Evolutionary conservation across 1,139 yeast genomes (phyloP).

Genomic region (Pichia cactophila): DNA sequence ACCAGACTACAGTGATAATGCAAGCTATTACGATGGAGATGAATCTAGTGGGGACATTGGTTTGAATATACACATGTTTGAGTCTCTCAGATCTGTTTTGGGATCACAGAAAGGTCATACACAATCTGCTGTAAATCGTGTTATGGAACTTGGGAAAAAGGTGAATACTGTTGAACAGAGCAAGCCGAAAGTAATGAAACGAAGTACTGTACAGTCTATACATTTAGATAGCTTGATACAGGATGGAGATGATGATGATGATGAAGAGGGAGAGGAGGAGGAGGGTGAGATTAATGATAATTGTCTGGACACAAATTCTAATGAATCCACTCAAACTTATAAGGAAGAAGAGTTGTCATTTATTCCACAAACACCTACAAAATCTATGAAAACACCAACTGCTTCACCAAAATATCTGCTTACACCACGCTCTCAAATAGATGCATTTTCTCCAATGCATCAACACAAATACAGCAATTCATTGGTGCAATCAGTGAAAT

Average conservation of each 20-base stretch:
- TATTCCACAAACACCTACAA: conserved; percentile 14
- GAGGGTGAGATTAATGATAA: not conserved
- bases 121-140: conserved; percentile 18
- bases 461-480: conserved; percentile 1
- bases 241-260: conserved; percentile 7
- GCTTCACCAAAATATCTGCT: conserved; percentile 8
- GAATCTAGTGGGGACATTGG: not conserved
- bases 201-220: conserved; percentile 13
- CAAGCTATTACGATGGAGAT: not conserved
- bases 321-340: not conserved
- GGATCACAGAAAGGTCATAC: conserved; percentile 8
- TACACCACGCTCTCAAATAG: not conserved
- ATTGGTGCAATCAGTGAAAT: conserved; percentile 4
- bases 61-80: conserved; percentile 8
- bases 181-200: conserved; percentile 8
- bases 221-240: conserved; percentile 14
- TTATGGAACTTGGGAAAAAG: conserved; percentile 20
- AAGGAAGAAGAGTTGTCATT: conserved; percentile 1
- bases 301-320: not conserved
- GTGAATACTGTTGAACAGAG: conserved; percentile 15
- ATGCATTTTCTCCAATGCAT: not conserved
- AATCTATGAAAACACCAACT: conserved; percentile 8
- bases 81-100: conserved; percentile 18
- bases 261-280: not conserved
- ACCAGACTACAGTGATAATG: not conserved